Evolutionary conservation across 176 grass and related monocot genomes (phyloP).

Genomic region (Cymbopogon citratus): DNA sequence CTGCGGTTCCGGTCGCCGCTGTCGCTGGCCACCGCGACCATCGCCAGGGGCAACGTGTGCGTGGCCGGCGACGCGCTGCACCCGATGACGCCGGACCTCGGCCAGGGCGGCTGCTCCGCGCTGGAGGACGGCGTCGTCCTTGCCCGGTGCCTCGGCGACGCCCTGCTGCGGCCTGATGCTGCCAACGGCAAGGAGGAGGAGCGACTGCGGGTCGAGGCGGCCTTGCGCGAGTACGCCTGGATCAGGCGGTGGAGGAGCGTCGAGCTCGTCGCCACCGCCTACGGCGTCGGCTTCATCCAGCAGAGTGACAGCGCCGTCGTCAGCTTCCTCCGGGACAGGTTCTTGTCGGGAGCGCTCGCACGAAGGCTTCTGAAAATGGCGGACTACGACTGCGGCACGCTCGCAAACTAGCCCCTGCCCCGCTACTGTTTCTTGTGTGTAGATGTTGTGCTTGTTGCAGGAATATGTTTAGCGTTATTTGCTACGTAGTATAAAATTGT

Average conservation of each 20-base stretch:
- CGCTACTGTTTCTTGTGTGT: background rate
- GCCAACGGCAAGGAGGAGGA: background rate
- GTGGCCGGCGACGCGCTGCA: conserved; percentile 80
- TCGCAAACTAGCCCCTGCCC: background rate
- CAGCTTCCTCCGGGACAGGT: conserved; percentile 44
- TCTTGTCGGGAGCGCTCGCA: conserved; percentile 27
- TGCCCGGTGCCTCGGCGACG: conserved; percentile 47
- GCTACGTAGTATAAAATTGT: background rate
- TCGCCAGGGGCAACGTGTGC: conserved; percentile 51
- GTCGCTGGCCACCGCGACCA: conserved; percentile 25
- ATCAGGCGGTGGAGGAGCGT: conserved; percentile 63
- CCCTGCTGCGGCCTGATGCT: background rate
- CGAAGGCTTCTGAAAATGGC: conserved; percentile 11
- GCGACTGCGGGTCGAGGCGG: conserved; percentile 30
- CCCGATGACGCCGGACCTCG: conserved; percentile 84
- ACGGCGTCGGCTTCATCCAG: conserved; percentile 41
- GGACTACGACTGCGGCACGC: conserved; percentile 47
- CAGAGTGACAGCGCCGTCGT: conserved; percentile 21
- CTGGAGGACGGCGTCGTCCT: conserved; percentile 64
- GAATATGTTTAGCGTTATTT: background rate
- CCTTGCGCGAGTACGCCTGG: conserved; percentile 34
- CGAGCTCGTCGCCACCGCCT: conserved; percentile 30
- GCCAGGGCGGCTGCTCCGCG: conserved; percentile 62
- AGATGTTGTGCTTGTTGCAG: background rate
- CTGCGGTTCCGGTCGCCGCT: conserved; percentile 58